Conservation (phyloP, 169 alveolate genomes). For the Plasmodium vinckei region DNA sequence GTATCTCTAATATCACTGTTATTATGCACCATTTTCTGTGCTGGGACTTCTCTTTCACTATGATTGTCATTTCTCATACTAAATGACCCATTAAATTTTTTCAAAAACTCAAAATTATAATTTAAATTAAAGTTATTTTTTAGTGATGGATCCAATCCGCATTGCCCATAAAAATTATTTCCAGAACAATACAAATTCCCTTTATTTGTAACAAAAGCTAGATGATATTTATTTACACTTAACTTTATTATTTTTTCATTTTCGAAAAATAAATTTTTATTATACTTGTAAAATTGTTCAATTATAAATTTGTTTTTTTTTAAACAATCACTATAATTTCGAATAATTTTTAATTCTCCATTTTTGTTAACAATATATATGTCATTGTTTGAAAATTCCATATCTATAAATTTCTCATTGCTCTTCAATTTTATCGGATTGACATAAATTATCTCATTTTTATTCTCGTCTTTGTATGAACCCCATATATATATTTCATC, state of each 20-base stretch:
- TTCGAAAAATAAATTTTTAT: constrained; percentile 33
- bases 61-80: background rate
- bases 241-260: constrained; percentile 66
- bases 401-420: constrained; percentile 30
- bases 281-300: constrained; percentile 63
- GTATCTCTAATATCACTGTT: background rate
- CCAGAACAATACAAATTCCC: constrained; percentile 75
- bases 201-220: constrained; percentile 75
- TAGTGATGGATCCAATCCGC: constrained; percentile 66
- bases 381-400: constrained; percentile 66
- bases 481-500: constrained; percentile 74
- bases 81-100: constrained; percentile 9
- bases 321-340: constrained; percentile 47
- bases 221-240: constrained; percentile 73
- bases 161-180: constrained; percentile 75
- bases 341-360: constrained; percentile 69
- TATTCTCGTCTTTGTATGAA: constrained; percentile 51
- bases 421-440: constrained; percentile 40
- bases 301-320: constrained; percentile 39
- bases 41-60: background rate
- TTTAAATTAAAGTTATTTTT: constrained; percentile 63
- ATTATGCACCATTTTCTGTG: background rate
- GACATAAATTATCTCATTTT: constrained; percentile 29
- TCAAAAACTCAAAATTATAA: constrained; percentile 59
- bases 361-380: constrained; percentile 48